A percentile compares a stretch with the other conserved stretches of the same genome.
Conservation (phyloP, 345 rosid species). For the Leavenworthia alabamica region DNA sequence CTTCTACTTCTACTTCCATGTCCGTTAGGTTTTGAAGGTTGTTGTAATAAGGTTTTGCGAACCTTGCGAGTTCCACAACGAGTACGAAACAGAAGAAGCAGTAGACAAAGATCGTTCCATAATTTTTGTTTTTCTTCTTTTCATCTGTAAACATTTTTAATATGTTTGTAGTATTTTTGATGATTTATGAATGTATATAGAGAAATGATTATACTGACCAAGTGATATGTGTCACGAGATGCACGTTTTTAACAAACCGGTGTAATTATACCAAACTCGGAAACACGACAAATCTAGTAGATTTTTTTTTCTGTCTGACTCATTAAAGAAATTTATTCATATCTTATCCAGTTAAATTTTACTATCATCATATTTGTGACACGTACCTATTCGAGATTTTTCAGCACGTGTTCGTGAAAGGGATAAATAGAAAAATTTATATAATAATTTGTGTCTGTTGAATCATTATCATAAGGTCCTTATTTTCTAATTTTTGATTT, state of each 20-base stretch:
- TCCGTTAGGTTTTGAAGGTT: constrained; percentile 6
- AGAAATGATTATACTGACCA: too few species aligned
- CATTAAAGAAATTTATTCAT: too few species aligned
- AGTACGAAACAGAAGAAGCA: constrained; percentile 18
- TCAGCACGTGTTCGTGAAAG: too few species aligned
- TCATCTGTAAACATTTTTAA: constrained; percentile 2
- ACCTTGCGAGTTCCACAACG: constrained; percentile 11
- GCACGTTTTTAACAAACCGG: background rate
- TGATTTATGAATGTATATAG: background rate
- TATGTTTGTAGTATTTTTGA: background rate
- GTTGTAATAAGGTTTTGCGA: constrained; percentile 26
- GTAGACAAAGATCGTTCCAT: constrained; percentile 9
- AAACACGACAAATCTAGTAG: background rate
- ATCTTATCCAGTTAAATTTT: background rate
- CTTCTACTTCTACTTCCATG: constrained; percentile 6
- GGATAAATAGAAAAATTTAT: too few species aligned
- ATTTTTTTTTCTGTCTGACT: too few species aligned
- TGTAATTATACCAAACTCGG: background rate
- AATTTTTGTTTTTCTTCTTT: background rate
- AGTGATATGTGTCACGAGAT: background rate
- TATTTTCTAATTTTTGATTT: too few species aligned
- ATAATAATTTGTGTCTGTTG: too few species aligned
- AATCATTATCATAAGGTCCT: too few species aligned
- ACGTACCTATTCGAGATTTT: background rate
- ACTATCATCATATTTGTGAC: background rate